Percentiles rank a stretch among this genome's conserved stretches.
These are phyloP conservation scores for Akanthomyces lecanii DNA, from an alignment of 2,329 filamentous ascomycete genomes.

Conservation along the genomic window DNA sequence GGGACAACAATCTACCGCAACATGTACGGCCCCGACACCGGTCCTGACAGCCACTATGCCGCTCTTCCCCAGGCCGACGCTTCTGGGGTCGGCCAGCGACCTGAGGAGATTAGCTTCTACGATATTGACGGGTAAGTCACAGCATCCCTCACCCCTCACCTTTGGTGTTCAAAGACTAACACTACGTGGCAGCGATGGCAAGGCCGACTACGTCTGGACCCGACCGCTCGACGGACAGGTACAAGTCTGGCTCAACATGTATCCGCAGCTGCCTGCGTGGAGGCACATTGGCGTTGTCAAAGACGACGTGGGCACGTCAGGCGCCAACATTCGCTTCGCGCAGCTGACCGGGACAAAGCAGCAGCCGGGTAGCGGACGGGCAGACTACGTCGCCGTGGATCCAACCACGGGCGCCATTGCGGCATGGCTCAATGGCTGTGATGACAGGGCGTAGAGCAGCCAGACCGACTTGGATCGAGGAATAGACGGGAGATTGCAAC, in stretches of 20 bases:
- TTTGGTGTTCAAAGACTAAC: background rate
- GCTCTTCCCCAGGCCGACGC: conserved; percentile 18
- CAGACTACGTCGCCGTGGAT: conserved; percentile 5
- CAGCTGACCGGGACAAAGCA: background rate
- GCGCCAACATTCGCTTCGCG: conserved; percentile 19
- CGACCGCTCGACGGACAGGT: conserved; percentile 17
- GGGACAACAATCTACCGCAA: conserved; percentile 19
- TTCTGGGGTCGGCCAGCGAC: conserved; percentile 18
- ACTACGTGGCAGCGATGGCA: conserved; percentile 17
- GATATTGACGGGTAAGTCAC: conserved; percentile 20
- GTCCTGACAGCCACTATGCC: background rate
- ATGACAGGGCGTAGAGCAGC: conserved; percentile 18
- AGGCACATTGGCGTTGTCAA: conserved; percentile 16
- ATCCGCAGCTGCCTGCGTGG: conserved; percentile 21
- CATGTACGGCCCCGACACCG: conserved; percentile 4
- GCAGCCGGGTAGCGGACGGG: background rate
- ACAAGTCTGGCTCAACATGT: conserved; percentile 21
- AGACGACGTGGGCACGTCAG: conserved; percentile 19
- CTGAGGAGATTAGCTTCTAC: conserved; percentile 21
- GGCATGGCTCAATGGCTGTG: conserved; percentile 15
- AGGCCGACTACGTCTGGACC: conserved; percentile 23
- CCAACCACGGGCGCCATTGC: conserved; percentile 7
- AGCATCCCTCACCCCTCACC: background rate
- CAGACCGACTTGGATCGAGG: no score
- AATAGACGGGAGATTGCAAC: background rate